A percentile compares a stretch with the other conserved stretches of the same genome.
phyloP scores from a whole-genome alignment of 176 grass and related monocot genomes.

The Aegilops speltoides region DNA sequence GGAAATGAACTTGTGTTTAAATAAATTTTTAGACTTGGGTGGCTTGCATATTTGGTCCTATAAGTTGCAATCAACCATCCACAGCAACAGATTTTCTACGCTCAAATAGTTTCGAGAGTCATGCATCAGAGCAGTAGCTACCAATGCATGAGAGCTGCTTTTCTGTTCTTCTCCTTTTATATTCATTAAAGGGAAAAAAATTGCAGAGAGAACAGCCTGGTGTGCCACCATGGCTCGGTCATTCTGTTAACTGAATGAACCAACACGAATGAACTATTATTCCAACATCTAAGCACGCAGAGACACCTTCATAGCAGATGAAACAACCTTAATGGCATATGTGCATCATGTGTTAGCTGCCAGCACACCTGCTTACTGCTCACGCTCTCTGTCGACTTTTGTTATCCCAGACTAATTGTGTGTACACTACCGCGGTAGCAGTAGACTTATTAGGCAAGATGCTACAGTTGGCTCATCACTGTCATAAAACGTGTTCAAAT shows the following conservation, averaged over 20 bases:
- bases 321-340: not conserved
- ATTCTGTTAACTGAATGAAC: too few species aligned
- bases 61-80: not conserved
- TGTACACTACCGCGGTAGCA: not conserved
- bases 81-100: not conserved
- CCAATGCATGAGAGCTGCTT: too few species aligned
- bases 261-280: too few species aligned
- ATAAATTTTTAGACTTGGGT: not conserved
- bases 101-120: too few species aligned
- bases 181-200: too few species aligned
- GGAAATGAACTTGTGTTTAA: not conserved
- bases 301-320: not conserved
- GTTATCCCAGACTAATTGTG: not conserved
- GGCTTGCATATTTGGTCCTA: not conserved
- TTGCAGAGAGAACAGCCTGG: too few species aligned
- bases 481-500: not conserved
- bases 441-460: not conserved
- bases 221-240: too few species aligned
- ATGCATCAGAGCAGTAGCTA: too few species aligned
- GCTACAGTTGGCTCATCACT: not conserved
- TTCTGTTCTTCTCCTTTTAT: too few species aligned
- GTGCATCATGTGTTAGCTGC: not conserved
- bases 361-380: not conserved
- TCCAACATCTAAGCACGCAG: not conserved
- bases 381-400: not conserved